Conservation (phyloP, 495 filamentous ascomycete species). For the Annulohypoxylon maeteangense region DNA sequence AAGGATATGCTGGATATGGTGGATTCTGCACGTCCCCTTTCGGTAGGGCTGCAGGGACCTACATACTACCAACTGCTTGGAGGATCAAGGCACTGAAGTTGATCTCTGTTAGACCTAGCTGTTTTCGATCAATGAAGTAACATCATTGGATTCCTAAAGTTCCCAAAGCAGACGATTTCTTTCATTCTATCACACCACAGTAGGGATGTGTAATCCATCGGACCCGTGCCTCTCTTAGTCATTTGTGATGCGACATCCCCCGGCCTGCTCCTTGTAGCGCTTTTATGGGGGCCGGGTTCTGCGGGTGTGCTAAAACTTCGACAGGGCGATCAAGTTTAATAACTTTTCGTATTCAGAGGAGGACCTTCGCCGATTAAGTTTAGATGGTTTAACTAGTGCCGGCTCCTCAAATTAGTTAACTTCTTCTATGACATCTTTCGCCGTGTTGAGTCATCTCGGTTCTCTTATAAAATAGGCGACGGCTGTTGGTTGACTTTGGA, state of each 20-base stretch:
- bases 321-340: constrained; percentile 5
- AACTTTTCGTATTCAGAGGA: background rate
- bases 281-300: background rate
- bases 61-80: background rate
- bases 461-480: background rate
- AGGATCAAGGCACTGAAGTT: background rate
- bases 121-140: background rate
- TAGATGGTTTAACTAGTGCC: background rate
- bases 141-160: background rate
- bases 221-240: background rate
- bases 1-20: background rate
- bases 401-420: background rate
- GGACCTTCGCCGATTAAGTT: background rate
- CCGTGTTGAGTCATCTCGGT: background rate
- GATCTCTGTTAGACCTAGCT: background rate
- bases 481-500: background rate
- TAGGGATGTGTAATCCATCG: background rate
- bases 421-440: background rate
- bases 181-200: background rate
- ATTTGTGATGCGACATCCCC: background rate
- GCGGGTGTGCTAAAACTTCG: background rate
- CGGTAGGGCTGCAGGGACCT: background rate
- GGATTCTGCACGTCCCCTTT: background rate
- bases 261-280: background rate
- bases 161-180: background rate